These are phyloP conservation scores for Hirschioporus abietinus DNA, from an alignment of 768 basidiomycete genomes.

Conservation along the genomic window DNA sequence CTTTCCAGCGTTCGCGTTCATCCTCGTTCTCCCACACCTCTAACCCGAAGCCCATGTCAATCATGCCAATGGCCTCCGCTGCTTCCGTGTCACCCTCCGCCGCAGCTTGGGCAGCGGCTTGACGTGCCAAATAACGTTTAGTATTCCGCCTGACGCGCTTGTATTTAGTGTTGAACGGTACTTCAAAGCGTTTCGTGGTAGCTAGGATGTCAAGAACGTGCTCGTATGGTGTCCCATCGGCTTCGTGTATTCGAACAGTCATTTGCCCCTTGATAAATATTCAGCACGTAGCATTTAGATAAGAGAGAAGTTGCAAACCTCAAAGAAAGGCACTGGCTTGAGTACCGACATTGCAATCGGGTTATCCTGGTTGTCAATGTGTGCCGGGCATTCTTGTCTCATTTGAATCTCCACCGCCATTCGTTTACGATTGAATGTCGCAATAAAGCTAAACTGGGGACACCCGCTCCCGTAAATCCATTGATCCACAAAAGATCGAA, in stretches of 20 bases:
- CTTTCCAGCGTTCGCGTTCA: slow-evolving; percentile 92
- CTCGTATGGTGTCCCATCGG: slow-evolving; percentile 98
- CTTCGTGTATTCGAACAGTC: slow-evolving; percentile 98
- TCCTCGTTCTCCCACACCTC: slow-evolving; percentile 96
- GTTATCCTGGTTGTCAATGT: slow-evolving; percentile 56
- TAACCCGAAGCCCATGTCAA: slow-evolving; percentile 90
- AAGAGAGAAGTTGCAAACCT: slow-evolving; percentile 41
- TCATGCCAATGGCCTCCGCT: slow-evolving; percentile 88
- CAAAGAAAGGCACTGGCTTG: slow-evolving; percentile 87
- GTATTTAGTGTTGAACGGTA: slow-evolving; percentile 98
- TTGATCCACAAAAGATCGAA: slow-evolving; percentile 91
- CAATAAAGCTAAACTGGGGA: slow-evolving; percentile 83
- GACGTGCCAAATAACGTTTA: slow-evolving; percentile 90
- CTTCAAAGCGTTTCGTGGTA: slow-evolving; percentile 89
- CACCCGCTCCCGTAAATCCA: slow-evolving; percentile 99
- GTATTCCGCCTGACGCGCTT: slow-evolving; percentile 94
- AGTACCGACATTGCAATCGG: slow-evolving; percentile 58
- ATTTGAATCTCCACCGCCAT: slow-evolving; percentile 97
- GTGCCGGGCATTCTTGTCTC: slow-evolving; percentile 82
- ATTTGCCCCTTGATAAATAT: slow-evolving; percentile 74
- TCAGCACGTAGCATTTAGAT: slow-evolving; percentile 4
- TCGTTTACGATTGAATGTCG: slow-evolving; percentile 94
- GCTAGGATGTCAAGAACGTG: slow-evolving; percentile 91
- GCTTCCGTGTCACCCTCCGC: slow-evolving; percentile 91
- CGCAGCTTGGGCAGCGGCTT: slow-evolving; percentile 88